Conservation (phyloP, 2,329 filamentous ascomycete genomes). For the Rhinocladiella similis region DNA sequence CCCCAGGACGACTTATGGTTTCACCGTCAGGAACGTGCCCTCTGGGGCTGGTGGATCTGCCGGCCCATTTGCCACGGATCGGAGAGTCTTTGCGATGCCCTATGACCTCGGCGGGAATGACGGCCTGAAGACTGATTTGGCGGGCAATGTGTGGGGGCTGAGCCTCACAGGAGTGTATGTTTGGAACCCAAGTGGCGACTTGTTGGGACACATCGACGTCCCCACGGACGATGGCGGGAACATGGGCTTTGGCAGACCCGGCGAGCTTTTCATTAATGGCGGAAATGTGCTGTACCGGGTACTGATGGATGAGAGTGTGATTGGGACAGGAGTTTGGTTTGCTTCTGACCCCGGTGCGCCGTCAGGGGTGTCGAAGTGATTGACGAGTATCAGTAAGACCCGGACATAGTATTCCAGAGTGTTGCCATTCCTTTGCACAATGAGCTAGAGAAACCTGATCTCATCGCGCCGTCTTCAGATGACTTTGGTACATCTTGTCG, state of each 20-base stretch:
- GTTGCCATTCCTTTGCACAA: too few species aligned
- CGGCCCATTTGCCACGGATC: slow-evolving; percentile 48
- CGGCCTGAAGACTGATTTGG: slow-evolving; percentile 50
- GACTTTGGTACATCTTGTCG: too few species aligned
- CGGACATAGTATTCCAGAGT: too few species aligned
- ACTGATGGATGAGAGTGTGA: not conserved
- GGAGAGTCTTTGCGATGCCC: slow-evolving; percentile 53
- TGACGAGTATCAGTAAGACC: too few species aligned
- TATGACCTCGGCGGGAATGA: slow-evolving; percentile 45
- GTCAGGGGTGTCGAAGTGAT: not conserved
- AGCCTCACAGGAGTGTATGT: slow-evolving; percentile 57
- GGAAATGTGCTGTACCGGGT: slow-evolving; percentile 8
- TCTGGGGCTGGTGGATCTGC: not conserved
- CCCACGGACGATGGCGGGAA: slow-evolving; percentile 46
- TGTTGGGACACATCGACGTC: slow-evolving; percentile 59
- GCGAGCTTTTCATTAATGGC: slow-evolving; percentile 11
- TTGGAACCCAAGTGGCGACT: slow-evolving; percentile 49
- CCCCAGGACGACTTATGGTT: slow-evolving; percentile 35
- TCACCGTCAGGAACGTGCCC: slow-evolving; percentile 36
- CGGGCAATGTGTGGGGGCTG: slow-evolving; percentile 57
- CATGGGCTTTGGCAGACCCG: slow-evolving; percentile 45
- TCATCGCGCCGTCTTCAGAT: too few species aligned
- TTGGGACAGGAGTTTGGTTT: slow-evolving; percentile 1
- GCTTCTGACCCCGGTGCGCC: not conserved
- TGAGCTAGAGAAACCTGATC: too few species aligned